A percentile compares a stretch with the other conserved stretches of the same genome.
These are phyloP conservation scores for Aspergillus versicolor DNA, from an alignment of 2,329 filamentous ascomycete species.

Conservation along the genomic window DNA sequence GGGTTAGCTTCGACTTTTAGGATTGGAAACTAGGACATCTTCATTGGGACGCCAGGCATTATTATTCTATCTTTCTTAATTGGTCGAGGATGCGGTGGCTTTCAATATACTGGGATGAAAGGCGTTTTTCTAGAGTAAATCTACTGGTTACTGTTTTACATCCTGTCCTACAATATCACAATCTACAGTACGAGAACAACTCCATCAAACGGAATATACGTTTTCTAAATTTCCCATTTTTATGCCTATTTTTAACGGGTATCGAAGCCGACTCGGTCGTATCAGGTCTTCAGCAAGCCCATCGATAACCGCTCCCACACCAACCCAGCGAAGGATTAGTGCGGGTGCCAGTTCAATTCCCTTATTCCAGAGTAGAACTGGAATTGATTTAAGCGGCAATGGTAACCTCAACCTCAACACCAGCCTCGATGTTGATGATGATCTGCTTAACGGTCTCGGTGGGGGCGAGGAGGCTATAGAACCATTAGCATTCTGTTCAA, in stretches of 20 bases:
- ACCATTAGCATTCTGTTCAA: conserved; percentile 12
- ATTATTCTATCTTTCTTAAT: not conserved
- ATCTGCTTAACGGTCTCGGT: conserved; percentile 70
- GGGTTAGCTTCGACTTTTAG: conserved; percentile 70
- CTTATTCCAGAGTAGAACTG: conserved; percentile 24
- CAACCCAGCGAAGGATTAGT: conserved; percentile 18
- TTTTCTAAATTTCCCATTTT: conserved; percentile 33
- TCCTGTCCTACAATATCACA: not conserved
- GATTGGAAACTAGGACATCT: not conserved
- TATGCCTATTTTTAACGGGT: conserved; percentile 32
- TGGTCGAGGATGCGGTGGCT: not conserved
- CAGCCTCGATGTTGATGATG: conserved; percentile 55
- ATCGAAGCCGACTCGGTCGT: conserved; percentile 23
- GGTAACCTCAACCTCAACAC: conserved; percentile 55
- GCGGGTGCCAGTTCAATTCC: conserved; percentile 17
- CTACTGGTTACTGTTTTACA: not conserved
- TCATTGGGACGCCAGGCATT: not conserved
- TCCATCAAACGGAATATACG: conserved; percentile 14
- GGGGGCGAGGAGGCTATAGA: conserved; percentile 77
- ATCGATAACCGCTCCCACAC: conserved; percentile 17
- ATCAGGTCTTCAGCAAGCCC: conserved; percentile 18
- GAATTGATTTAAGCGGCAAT: conserved; percentile 49
- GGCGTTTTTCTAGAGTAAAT: not conserved
- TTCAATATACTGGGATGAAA: not conserved
- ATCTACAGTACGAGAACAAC: not conserved